Conservation (phyloP, 441 rosid species). For the Pelargonium myrrhifolium region DNA sequence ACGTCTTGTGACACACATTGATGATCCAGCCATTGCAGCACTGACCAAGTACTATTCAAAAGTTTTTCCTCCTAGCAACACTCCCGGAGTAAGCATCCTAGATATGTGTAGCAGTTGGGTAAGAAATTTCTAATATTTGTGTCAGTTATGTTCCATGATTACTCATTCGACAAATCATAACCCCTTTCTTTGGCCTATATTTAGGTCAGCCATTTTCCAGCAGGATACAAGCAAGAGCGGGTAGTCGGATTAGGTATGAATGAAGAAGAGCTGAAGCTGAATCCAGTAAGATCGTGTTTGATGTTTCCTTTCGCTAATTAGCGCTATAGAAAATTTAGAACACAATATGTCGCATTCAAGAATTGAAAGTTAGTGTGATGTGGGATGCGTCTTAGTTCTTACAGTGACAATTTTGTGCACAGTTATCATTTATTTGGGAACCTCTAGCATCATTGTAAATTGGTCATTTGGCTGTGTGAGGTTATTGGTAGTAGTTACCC, state of each 20-base stretch:
- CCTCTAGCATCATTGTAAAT: background rate
- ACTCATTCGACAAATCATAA: slow-evolving; percentile 14
- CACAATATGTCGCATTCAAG: background rate
- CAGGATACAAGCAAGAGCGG: slow-evolving; percentile 74
- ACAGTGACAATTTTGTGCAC: background rate
- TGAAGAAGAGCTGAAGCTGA: slow-evolving; percentile 74
- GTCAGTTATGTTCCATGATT: background rate
- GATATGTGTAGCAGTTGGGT: slow-evolving; percentile 99
- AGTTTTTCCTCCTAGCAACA: slow-evolving; percentile 67
- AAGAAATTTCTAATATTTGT: slow-evolving; percentile 21
- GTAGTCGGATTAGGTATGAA: slow-evolving; percentile 84
- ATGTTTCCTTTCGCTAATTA: background rate
- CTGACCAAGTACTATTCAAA: slow-evolving; percentile 63
- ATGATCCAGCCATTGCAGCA: slow-evolving; percentile 80
- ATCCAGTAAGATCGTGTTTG: slow-evolving; percentile 38
- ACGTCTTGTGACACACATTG: slow-evolving; percentile 79
- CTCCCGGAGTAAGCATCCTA: slow-evolving; percentile 71
- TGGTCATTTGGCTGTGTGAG: background rate
- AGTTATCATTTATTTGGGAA: background rate
- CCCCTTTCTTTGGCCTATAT: slow-evolving; percentile 10
- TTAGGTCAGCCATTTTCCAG: slow-evolving; percentile 89
- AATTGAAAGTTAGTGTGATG: background rate
- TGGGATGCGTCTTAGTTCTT: background rate
- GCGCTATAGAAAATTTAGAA: background rate
- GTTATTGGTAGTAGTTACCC: background rate